A percentile compares a stretch with the other conserved stretches of the same genome.
Conservation (phyloP, 1,139 yeast genomes). For the Entelexis sorbosivorans region DNA sequence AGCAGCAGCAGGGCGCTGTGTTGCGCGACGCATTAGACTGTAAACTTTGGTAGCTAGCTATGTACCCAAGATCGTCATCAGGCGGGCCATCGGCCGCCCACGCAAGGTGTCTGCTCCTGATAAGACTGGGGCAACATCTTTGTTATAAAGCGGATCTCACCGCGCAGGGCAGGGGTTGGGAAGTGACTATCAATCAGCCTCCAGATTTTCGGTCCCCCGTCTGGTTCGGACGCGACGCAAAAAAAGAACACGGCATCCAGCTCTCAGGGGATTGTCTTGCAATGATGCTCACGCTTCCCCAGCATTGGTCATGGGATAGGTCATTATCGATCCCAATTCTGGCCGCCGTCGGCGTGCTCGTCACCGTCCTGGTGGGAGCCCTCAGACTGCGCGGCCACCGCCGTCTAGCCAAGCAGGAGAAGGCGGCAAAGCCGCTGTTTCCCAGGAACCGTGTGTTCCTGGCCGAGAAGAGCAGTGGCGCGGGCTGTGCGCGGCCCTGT, state of each 20-base stretch:
- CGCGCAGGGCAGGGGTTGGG: background rate
- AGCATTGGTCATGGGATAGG: background rate
- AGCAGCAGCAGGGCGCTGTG: too few relatives aligned
- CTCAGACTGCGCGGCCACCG: background rate
- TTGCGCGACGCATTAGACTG: too few relatives aligned
- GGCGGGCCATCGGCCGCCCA: background rate
- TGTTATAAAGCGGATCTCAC: background rate
- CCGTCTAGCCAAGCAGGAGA: background rate
- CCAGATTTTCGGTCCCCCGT: slow-evolving; percentile 3
- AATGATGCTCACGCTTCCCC: background rate
- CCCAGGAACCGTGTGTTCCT: slow-evolving; percentile 8
- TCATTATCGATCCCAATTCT: background rate
- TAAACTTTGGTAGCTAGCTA: too few relatives aligned
- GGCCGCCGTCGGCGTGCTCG: background rate
- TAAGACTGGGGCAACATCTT: background rate
- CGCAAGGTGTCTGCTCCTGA: background rate
- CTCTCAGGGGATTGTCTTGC: background rate
- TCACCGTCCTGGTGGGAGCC: background rate
- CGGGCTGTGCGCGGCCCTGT: slow-evolving; percentile 12
- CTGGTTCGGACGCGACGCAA: background rate
- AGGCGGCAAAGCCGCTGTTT: background rate
- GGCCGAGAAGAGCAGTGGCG: slow-evolving; percentile 3
- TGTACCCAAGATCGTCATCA: background rate
- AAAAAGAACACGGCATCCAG: background rate
- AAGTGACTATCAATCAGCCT: background rate